These are phyloP conservation scores for Spathaspora boniae DNA, from an alignment of 805 yeast genomes.

Conservation along the genomic window DNA sequence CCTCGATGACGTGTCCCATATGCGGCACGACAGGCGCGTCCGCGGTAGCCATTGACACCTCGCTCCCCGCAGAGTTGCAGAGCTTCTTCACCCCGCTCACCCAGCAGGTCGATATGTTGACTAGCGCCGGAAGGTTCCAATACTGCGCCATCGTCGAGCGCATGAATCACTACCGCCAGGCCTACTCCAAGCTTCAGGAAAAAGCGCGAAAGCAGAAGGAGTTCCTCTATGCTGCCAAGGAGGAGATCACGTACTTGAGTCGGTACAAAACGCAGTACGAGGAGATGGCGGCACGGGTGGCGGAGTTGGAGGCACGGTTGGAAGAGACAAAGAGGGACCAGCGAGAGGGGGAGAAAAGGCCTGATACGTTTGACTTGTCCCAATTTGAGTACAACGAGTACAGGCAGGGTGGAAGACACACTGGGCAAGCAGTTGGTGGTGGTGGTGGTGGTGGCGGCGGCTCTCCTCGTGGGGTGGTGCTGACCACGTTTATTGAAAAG, in stretches of 20 bases:
- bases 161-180: constrained; percentile 1
- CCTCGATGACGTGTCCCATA: constrained; percentile 6
- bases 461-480: too few relatives aligned
- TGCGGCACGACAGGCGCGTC: constrained; percentile 5
- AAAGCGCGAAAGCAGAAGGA: constrained; percentile 8
- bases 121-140: constrained; percentile 7
- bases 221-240: constrained; percentile 9
- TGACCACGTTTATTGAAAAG: constrained; percentile 7
- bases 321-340: not conserved
- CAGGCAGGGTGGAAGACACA: too few relatives aligned
- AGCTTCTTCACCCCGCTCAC: constrained; percentile 7
- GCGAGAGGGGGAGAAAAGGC: not conserved
- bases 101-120: constrained; percentile 5
- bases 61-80: constrained; percentile 2
- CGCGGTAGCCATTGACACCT: constrained; percentile 4
- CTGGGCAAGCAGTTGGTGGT: too few relatives aligned
- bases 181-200: constrained; percentile 5
- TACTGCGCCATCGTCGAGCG: constrained; percentile 7
- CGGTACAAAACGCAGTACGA: constrained; percentile 5
- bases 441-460: too few relatives aligned
- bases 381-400: not conserved
- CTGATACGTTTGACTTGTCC: constrained; percentile 1
- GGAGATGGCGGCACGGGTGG: not conserved
- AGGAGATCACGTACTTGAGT: constrained; percentile 8
- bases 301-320: constrained; percentile 3